Evolutionary conservation across 306 rosid genomes (phyloP).

Genomic region (Sicyos edulis): DNA sequence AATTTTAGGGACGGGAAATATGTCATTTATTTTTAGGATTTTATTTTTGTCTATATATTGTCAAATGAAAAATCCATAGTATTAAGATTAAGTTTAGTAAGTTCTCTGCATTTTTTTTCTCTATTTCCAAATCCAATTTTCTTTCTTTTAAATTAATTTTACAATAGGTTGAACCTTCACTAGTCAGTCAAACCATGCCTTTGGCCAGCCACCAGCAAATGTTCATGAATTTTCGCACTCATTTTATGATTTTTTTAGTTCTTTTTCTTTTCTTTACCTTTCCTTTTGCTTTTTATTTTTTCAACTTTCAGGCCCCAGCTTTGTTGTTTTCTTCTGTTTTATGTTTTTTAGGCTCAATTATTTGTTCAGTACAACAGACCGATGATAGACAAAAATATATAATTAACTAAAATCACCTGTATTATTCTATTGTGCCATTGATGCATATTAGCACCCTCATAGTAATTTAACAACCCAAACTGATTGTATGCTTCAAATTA

Average conservation of each 20-base stretch:
- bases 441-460: neutral
- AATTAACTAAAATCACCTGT: neutral
- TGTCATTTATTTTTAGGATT: too few relatives aligned
- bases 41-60: too few relatives aligned
- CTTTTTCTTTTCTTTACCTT: neutral
- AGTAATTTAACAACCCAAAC: neutral
- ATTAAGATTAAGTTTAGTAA: too few relatives aligned
- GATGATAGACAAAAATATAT: neutral
- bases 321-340: slow-evolving; percentile 9
- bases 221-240: neutral
- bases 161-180: slow-evolving; percentile 13
- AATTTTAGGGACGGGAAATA: too few relatives aligned
- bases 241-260: neutral
- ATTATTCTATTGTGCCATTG: neutral
- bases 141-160: too few relatives aligned
- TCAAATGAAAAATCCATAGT: too few relatives aligned
- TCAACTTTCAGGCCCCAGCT: neutral
- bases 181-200: slow-evolving; percentile 1
- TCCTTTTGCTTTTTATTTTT: neutral
- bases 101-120: too few relatives aligned
- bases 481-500: neutral
- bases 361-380: neutral
- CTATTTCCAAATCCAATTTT: too few relatives aligned
- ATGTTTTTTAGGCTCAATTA: slow-evolving; percentile 8
- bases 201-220: neutral